Evolutionary conservation across 805 yeast species (phyloP).

Genomic region (Starmerella gropengiesseri): DNA sequence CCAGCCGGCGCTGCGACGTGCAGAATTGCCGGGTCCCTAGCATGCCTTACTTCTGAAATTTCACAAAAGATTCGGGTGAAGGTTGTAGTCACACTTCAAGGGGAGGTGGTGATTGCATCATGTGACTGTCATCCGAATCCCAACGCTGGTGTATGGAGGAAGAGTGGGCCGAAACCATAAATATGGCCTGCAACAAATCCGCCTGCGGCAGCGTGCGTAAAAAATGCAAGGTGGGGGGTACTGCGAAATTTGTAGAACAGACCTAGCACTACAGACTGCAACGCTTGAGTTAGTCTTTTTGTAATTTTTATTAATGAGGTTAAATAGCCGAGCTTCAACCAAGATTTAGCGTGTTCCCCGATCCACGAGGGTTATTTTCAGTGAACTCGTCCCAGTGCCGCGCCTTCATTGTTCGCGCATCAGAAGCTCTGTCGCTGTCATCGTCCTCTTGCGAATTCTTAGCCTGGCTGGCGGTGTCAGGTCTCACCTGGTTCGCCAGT

Average conservation of each 20-base stretch:
- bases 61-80: no score
- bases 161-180: not conserved
- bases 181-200: no score
- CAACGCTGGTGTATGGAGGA: conserved; percentile 1
- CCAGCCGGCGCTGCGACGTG: conserved; percentile 14
- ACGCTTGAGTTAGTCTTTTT: no score
- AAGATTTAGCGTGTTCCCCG: conserved; percentile 72
- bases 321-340: conserved; percentile 41
- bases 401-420: conserved; percentile 57
- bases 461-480: conserved; percentile 2
- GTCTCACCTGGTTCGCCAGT: conserved; percentile 59
- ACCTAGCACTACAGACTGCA: no score
- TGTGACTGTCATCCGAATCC: not conserved
- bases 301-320: no score
- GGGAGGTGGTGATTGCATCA: no score
- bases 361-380: conserved; percentile 75
- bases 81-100: no score
- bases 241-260: no score
- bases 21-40: conserved; percentile 12
- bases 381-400: conserved; percentile 91
- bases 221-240: not conserved
- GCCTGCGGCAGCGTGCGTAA: no score
- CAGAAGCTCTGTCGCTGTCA: conserved; percentile 56
- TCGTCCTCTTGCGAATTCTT: conserved; percentile 38
- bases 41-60: conserved; percentile 1